Evolutionary conservation across 2,329 filamentous ascomycete species (phyloP), one percentile per base, ranked within the genome.

Genomic region (Chalara sp.): DNA sequence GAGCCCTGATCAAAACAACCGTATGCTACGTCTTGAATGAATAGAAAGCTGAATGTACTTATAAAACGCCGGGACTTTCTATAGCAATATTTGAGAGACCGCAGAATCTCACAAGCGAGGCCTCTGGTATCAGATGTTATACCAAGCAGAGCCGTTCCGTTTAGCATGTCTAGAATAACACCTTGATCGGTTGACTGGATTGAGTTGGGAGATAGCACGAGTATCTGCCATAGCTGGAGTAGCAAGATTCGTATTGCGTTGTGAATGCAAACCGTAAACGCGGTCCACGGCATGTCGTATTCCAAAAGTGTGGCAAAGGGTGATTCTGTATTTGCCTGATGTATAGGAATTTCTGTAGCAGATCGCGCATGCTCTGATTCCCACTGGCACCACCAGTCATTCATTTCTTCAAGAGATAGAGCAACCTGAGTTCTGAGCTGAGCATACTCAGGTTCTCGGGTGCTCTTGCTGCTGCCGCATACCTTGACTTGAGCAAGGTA

Each of bases 21-120:
- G 31, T 51, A 53, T 48, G 53, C 51, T 5, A 53, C 51, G 11
- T 53, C 46, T 45, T 51, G 48, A 44, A 53, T 48, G 39, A 51
- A 55, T 30, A 50, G 44, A 12, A 53, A 48, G 28, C 48, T 53
- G n/a, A 32, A 50, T 43, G 48, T 44, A 32, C 46, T 41, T 40
- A 51, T 49, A 40, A 53, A 53, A 5, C 48, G 48, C 40, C 35
- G 45, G 11, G 29, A 51, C 29, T 46, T 46, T 39, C 41, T 32
- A 37, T 55, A 53, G 12, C 32, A 46, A 46, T 51, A 53, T 51
- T 33, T 31, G n/a, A 52, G 30, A 30, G 49, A 51, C 10, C 45
- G 44, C 10, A 53, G 7, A 44, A 48, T 48, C 29, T 51, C 52
- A 32, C 41, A 30, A 12, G 49, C 49, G 32, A 53, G 52, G 11